Conservation (phyloP, 176 grass and related monocot species). For the Aegilops tauschii region DNA sequence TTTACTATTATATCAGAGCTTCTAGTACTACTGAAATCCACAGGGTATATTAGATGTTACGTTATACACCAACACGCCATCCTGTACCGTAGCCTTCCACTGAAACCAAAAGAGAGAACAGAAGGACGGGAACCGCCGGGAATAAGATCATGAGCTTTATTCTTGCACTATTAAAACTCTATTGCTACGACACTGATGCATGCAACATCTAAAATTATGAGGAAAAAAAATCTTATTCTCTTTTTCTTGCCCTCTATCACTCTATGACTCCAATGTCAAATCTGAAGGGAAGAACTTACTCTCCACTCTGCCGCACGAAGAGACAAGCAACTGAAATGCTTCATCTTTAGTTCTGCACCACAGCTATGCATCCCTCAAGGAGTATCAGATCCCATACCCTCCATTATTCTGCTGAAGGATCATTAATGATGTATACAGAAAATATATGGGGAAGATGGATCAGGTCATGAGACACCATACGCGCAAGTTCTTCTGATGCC, state of each 20-base stretch:
- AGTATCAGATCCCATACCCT: conserved; percentile 38
- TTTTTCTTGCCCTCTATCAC: background rate
- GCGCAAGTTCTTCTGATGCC: background rate
- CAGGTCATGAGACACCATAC: background rate
- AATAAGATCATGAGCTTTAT: conserved; percentile 37
- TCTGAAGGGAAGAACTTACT: background rate
- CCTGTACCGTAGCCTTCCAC: conserved; percentile 11
- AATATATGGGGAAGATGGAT: background rate
- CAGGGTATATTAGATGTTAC: background rate
- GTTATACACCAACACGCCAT: background rate
- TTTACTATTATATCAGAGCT: background rate
- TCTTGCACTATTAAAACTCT: conserved; percentile 18
- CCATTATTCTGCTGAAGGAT: conserved; percentile 23
- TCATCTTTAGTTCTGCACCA: conserved; percentile 50
- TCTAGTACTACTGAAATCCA: background rate
- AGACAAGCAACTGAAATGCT: conserved; percentile 30
- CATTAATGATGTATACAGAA: background rate
- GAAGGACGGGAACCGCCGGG: conserved; percentile 20
- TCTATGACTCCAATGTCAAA: background rate
- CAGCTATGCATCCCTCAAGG: conserved; percentile 16
- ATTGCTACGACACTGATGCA: conserved; percentile 5
- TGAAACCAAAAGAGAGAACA: conserved; percentile 30
- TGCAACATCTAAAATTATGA: background rate
- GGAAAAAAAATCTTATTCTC: background rate
- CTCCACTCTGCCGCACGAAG: background rate